Evolutionary conservation across 169 alveolate species (phyloP).

Genomic region (Plasmodium fragile): DNA sequence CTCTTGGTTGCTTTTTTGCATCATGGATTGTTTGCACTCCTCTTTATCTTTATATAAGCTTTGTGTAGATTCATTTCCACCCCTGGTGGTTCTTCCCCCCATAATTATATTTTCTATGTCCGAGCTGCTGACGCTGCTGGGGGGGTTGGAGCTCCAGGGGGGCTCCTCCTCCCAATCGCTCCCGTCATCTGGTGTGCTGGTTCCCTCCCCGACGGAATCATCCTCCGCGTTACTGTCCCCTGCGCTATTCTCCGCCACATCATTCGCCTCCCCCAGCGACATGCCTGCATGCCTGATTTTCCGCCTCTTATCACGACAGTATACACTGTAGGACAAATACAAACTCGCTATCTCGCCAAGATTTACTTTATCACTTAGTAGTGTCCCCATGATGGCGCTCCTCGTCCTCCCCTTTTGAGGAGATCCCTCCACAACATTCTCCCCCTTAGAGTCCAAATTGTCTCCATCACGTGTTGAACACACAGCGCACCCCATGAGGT

Average conservation of each 20-base stretch:
- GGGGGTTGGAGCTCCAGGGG: slow-evolving; percentile 8
- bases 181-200: neutral
- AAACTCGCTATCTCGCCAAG: slow-evolving; percentile 26
- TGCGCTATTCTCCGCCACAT: neutral
- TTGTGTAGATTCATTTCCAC: neutral
- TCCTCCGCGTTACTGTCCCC: neutral
- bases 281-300: neutral
- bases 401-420: neutral
- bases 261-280: neutral
- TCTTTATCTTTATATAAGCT: slow-evolving; percentile 47
- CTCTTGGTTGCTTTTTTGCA: slow-evolving; percentile 41
- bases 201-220: neutral
- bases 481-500: neutral
- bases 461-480: neutral
- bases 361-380: slow-evolving; percentile 14
- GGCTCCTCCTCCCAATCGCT: neutral
- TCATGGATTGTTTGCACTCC: slow-evolving; percentile 6
- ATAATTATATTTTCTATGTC: slow-evolving; percentile 40
- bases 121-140: slow-evolving; percentile 54
- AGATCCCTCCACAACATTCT: neutral
- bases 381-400: neutral
- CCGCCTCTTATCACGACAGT: slow-evolving; percentile 19
- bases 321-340: slow-evolving; percentile 33
- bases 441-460: neutral
- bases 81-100: neutral